Percentiles rank a stretch among this genome's conserved stretches.
These are phyloP conservation scores for Cichorium intybus DNA, from an alignment of 140 eudicot genomes.

Conservation along the genomic window DNA sequence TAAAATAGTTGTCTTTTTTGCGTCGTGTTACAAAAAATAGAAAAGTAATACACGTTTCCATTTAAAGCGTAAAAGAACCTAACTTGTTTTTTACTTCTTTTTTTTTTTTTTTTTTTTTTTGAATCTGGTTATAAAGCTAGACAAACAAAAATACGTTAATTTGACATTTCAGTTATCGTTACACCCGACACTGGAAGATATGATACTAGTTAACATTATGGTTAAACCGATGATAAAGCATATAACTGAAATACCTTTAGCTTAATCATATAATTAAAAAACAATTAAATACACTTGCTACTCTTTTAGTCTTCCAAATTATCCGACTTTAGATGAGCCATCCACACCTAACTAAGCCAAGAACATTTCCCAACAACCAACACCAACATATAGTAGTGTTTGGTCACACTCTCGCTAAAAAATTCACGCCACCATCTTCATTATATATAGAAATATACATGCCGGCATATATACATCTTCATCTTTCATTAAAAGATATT, in stretches of 20 bases:
- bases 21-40: no score
- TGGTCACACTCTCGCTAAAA: conserved; percentile 21
- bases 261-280: background rate
- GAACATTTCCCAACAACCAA: conserved; percentile 29
- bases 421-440: conserved; percentile 9
- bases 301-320: conserved; percentile 7
- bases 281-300: background rate
- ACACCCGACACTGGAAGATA: no score
- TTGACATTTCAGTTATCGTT: background rate
- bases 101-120: no score
- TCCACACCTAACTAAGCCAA: conserved; percentile 24
- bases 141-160: background rate
- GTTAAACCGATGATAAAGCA: background rate
- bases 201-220: background rate
- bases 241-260: no score
- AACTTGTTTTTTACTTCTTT: no score
- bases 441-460: background rate
- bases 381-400: conserved; percentile 20
- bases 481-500: background rate
- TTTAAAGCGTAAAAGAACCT: no score
- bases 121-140: no score
- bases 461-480: background rate
- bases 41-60: no score
- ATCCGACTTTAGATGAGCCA: conserved; percentile 31
- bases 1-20: no score